Percentiles rank a stretch among this genome's conserved stretches.
Conservation (phyloP, 306 rosid genomes). For the Mimosa pudica region DNA sequence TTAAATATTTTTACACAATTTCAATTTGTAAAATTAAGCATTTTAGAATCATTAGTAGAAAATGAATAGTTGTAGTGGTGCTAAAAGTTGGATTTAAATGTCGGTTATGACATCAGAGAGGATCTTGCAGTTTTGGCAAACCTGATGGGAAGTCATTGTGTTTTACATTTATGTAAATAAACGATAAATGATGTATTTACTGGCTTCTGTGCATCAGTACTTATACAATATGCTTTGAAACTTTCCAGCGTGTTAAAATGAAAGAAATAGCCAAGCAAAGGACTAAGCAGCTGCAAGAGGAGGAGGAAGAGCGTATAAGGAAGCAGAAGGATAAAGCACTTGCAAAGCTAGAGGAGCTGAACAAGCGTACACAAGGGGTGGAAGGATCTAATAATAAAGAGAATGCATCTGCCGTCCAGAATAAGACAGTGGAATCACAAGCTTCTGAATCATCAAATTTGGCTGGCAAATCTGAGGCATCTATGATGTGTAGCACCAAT, state of each 20-base stretch:
- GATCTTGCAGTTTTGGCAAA: background rate
- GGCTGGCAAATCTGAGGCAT: constrained; percentile 40
- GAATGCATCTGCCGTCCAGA: constrained; percentile 47
- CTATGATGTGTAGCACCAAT: constrained; percentile 37
- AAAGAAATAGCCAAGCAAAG: constrained; percentile 80
- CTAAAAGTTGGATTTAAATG: too few species aligned
- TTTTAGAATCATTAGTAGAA: background rate
- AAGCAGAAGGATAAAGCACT: constrained; percentile 78
- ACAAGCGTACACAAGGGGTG: constrained; percentile 53
- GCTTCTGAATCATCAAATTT: constrained; percentile 39
- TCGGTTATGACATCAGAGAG: background rate
- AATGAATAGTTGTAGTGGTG: background rate
- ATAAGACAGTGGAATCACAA: constrained; percentile 55
- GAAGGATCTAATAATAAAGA: constrained; percentile 54
- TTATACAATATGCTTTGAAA: constrained; percentile 30
- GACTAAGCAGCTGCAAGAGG: constrained; percentile 80
- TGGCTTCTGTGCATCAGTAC: constrained; percentile 29
- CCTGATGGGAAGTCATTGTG: background rate
- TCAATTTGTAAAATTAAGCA: background rate
- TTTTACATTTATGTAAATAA: background rate
- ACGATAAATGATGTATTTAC: constrained; percentile 31
- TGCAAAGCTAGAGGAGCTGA: constrained; percentile 81
- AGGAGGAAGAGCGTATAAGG: constrained; percentile 82
- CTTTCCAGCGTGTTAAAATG: constrained; percentile 64
- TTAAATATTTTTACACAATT: too few species aligned